Evolutionary conservation across 164 flowering plant genomes (phyloP).

Genomic region (Litsea cubeba): DNA sequence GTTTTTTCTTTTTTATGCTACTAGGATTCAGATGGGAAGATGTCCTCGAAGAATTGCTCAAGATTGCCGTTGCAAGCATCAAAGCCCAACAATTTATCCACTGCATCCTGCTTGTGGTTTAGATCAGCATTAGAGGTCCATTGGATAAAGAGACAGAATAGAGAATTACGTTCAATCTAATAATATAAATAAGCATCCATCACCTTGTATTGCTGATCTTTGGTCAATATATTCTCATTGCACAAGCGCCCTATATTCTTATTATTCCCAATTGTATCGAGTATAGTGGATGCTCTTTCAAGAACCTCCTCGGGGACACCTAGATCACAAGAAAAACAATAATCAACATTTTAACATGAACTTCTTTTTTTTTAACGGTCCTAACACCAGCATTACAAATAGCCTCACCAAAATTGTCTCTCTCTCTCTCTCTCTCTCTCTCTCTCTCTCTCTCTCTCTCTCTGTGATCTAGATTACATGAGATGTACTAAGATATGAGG

Average conservation of each 20-base stretch:
- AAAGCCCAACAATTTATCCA: constrained; percentile 60
- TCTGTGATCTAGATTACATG: too few species aligned
- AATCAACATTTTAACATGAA: not conserved
- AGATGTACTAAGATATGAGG: too few species aligned
- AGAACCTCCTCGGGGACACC: constrained; percentile 75
- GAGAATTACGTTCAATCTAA: not conserved
- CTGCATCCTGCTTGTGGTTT: constrained; percentile 47
- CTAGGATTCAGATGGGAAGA: constrained; percentile 27
- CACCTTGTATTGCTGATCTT: constrained; percentile 73
- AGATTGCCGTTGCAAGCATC: constrained; percentile 58
- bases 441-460: too few species aligned
- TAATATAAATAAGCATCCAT: not conserved
- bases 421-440: too few species aligned
- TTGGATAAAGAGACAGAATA: not conserved
- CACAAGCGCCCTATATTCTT: constrained; percentile 43
- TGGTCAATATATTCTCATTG: constrained; percentile 42
- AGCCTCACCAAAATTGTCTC: not conserved
- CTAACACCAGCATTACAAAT: not conserved
- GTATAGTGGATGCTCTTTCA: constrained; percentile 61
- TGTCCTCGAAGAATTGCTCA: constrained; percentile 49
- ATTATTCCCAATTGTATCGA: constrained; percentile 35
- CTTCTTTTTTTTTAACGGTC: not conserved
- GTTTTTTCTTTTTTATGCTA: too few species aligned
- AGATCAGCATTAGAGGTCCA: not conserved
- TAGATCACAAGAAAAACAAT: constrained; percentile 13